Evolutionary conservation across 495 filamentous ascomycete species (phyloP).

Genomic region (Niebla homalea): DNA sequence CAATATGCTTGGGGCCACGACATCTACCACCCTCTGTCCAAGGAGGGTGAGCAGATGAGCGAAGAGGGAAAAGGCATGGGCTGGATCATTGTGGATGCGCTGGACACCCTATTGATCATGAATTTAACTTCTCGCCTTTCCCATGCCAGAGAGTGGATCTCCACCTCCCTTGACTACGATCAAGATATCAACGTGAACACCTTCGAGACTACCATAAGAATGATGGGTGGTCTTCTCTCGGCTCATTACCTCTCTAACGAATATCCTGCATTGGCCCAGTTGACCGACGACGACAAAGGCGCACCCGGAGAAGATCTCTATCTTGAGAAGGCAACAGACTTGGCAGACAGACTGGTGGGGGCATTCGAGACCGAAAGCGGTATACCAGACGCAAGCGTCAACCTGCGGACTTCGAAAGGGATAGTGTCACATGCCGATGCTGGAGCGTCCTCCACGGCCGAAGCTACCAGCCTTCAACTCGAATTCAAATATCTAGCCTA

Average conservation of each 20-base stretch:
- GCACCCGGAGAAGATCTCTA: constrained; percentile 76
- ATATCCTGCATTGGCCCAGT: constrained; percentile 52
- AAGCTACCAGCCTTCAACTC: constrained; percentile 82
- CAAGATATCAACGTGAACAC: constrained; percentile 93
- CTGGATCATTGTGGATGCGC: constrained; percentile 94
- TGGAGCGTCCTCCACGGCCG: constrained; percentile 89
- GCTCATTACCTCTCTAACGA: constrained; percentile 81
- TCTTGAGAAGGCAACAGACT: constrained; percentile 86
- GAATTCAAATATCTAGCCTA: constrained; percentile 97
- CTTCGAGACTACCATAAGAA: constrained; percentile 96
- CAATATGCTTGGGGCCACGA: constrained; percentile 89
- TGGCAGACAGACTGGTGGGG: constrained; percentile 73
- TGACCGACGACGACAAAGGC: constrained; percentile 51
- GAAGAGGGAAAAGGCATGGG: constrained; percentile 59
- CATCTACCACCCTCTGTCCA: constrained; percentile 69
- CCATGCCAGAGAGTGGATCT: constrained; percentile 82
- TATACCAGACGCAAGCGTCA: constrained; percentile 81
- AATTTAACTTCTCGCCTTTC: constrained; percentile 79
- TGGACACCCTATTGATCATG: constrained; percentile 98
- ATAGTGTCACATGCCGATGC: constrained; percentile 66
- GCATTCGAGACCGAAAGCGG: constrained; percentile 81
- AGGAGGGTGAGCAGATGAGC: constrained; percentile 70
- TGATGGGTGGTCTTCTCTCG: constrained; percentile 88
- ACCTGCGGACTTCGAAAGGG: constrained; percentile 61
- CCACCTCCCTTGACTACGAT: constrained; percentile 68